phyloP scores from a whole-genome alignment of 2,329 filamentous ascomycete species.

The Colletotrichum sp. region DNA sequence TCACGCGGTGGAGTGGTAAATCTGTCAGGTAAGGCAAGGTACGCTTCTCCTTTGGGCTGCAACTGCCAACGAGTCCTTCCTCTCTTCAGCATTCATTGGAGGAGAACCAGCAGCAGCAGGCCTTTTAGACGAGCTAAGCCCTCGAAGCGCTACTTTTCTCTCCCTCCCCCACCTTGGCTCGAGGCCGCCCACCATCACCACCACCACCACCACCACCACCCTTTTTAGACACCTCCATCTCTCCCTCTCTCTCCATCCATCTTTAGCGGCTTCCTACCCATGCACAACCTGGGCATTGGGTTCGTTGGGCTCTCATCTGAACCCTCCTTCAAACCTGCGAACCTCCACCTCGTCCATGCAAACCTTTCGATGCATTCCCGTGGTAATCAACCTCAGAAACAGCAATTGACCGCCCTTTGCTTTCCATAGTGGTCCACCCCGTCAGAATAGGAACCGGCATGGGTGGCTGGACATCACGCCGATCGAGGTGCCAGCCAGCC shows the following conservation, averaged over 20 bases:
- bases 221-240: neutral
- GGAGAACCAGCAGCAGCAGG: neutral
- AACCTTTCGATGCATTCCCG: neutral
- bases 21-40: neutral
- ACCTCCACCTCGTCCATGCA: conserved; percentile 9
- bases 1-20: neutral
- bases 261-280: neutral
- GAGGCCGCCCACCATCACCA: conserved; percentile 12
- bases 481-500: neutral
- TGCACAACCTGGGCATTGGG: conserved; percentile 8
- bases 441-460: neutral
- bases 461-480: neutral
- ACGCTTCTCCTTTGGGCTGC: neutral
- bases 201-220: neutral
- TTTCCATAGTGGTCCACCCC: neutral
- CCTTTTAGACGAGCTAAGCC: neutral
- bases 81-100: neutral
- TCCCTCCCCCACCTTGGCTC: neutral
- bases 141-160: neutral
- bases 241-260: neutral
- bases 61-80: neutral
- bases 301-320: conserved; percentile 14
- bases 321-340: neutral
- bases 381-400: neutral
- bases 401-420: conserved; percentile 19